Evolutionary conservation across 1,284 basidiomycete species (phyloP).

Genomic region (Cryptococcus sp.): DNA sequence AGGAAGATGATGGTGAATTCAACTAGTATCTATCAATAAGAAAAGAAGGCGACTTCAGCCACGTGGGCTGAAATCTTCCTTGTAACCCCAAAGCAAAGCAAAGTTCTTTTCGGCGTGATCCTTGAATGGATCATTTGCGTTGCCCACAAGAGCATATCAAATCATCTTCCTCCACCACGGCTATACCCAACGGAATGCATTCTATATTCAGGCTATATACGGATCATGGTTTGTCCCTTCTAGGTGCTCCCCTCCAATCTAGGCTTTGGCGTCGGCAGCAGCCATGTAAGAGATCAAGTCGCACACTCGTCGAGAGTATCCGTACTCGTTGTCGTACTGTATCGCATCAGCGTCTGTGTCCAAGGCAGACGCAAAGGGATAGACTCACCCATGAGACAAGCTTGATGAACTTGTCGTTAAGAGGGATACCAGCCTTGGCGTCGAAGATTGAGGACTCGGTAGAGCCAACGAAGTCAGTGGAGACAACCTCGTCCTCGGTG

Average conservation of each 20-base stretch:
- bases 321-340: conserved; percentile 71
- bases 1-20: too few species aligned
- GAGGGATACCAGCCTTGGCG: conserved; percentile 84
- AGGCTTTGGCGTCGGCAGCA: conserved; percentile 55
- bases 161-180: too few species aligned
- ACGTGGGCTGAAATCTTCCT: too few species aligned
- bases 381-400: conserved; percentile 71
- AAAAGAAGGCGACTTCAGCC: too few species aligned
- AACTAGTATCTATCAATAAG: too few species aligned
- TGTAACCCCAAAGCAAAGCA: too few species aligned
- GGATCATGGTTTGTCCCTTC: too few species aligned
- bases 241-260: neutral
- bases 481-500: conserved; percentile 93
- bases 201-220: too few species aligned
- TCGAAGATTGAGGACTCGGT: conserved; percentile 81
- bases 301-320: conserved; percentile 90
- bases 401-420: conserved; percentile 94
- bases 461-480: conserved; percentile 86
- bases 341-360: neutral
- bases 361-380: neutral
- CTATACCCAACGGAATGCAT: too few species aligned
- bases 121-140: too few species aligned
- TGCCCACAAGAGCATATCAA: too few species aligned
- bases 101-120: too few species aligned
- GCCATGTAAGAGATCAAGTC: conserved; percentile 84